Conservation (phyloP, 1,139 yeast species). For the Diutina rugosa region DNA sequence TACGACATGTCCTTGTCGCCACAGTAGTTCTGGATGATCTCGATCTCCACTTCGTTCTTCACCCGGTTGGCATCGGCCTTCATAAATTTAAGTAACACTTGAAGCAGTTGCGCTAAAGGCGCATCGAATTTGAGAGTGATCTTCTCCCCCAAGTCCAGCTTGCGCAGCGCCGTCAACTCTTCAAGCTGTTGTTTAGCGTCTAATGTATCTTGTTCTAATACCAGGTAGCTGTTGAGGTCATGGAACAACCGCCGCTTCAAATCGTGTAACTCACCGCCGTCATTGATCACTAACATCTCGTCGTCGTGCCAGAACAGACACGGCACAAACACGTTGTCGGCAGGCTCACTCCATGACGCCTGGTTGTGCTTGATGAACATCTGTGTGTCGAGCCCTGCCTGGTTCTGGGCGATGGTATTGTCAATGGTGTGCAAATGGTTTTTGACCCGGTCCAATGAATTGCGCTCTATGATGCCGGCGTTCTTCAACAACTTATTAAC, state of each 20-base stretch:
- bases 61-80: constrained; percentile 65
- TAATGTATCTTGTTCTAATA: constrained; percentile 28
- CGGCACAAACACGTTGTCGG: constrained; percentile 75
- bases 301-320: constrained; percentile 97
- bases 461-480: constrained; percentile 54
- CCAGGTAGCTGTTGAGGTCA: constrained; percentile 33
- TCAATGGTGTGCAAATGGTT: constrained; percentile 42
- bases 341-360: constrained; percentile 71
- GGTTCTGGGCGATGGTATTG: constrained; percentile 53
- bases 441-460: constrained; percentile 38
- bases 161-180: constrained; percentile 19
- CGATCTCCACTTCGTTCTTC: constrained; percentile 74
- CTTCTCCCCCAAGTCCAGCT: constrained; percentile 14
- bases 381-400: constrained; percentile 65
- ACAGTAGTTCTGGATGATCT: constrained; percentile 78
- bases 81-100: constrained; percentile 49
- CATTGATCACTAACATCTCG: constrained; percentile 55
- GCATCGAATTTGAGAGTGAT: constrained; percentile 40
- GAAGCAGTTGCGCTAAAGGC: constrained; percentile 40
- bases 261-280: constrained; percentile 44
- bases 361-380: constrained; percentile 89
- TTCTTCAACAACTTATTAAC: constrained; percentile 58
- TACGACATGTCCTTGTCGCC: constrained; percentile 58
- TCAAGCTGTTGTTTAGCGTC: constrained; percentile 39
- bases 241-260: constrained; percentile 47